Base-by-base conservation (phyloP, 805 yeast genomes). In the Lipomyces sp. region DNA sequence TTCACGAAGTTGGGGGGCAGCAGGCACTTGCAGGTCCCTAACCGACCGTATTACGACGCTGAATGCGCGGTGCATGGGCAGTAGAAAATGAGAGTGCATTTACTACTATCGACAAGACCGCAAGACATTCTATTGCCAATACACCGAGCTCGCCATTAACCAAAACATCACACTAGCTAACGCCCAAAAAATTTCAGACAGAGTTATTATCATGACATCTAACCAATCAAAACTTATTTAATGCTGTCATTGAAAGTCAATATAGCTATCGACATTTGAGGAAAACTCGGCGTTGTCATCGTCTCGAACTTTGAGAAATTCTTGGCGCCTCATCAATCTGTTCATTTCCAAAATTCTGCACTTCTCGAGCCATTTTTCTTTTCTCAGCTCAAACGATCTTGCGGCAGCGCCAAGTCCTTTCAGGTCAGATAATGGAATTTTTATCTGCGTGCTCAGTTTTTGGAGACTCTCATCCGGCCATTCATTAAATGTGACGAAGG, bases 351-450 rank as follows among this genome's bases (percentile, higher is more conserved):
- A 70, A 32, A 63, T 48, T 54, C 65, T 50, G 57, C 62, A 62
- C 30, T 62, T 55, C 50, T 66, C 69, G 32, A 67, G 56, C 65
- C 69, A 67, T 42, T 54, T 60, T 57, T 67, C 64, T 42, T 53
- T 59, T 29, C 65, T 35, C 4, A 42, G 51, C 60, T 64, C 67
- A 13, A 57, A 32, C 10, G 37, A 29, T 10, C 60, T 58, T 15
- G 59, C 62, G 6, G 65, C 65, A 5, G 53, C 54, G n/a, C 57
- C 54, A 45, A 67, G 57, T 3, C 65, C 67, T 37, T 54, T 60
- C 37, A 67, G 48, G 15, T 65, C 63, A 5, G 64, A 59, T 6
- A 57, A 33, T 7, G 63, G 48, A 29, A 67, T 64, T 6, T 56
- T 55, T 24, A 63, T 68, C 57, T 68, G 71, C 6, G 33, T 30